These are phyloP conservation scores for Fusarium nematophilum DNA, from an alignment of 2,329 filamentous ascomycete genomes.

Conservation along the genomic window DNA sequence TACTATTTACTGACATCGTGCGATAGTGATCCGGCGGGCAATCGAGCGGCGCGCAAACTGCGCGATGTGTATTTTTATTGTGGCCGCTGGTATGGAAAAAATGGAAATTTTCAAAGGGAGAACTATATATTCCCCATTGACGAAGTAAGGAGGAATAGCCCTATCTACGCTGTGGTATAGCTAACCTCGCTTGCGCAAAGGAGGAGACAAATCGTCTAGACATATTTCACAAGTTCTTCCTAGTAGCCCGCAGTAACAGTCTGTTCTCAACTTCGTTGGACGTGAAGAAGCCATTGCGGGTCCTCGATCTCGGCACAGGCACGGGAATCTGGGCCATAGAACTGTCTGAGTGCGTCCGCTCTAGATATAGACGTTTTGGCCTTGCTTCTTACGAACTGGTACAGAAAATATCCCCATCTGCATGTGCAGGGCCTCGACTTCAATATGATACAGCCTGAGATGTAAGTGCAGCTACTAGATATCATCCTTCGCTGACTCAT, in stretches of 20 bases:
- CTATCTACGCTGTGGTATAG: background rate
- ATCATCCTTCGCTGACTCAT: background rate
- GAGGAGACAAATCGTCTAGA: slow-evolving; percentile 79
- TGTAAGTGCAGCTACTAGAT: slow-evolving; percentile 34
- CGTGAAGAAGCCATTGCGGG: slow-evolving; percentile 42
- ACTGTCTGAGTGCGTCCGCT: slow-evolving; percentile 17
- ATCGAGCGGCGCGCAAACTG: too few species aligned
- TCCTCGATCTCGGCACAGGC: too few species aligned
- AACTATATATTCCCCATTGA: slow-evolving; percentile 1
- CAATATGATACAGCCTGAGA: slow-evolving; percentile 41
- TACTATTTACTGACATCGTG: too few species aligned
- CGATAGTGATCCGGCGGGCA: too few species aligned
- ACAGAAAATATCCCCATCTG: slow-evolving; percentile 12
- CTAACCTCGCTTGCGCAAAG: slow-evolving; percentile 50
- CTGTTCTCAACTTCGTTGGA: slow-evolving; percentile 17
- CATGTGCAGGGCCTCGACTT: slow-evolving; percentile 42
- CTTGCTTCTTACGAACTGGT: background rate
- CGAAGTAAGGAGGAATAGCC: background rate
- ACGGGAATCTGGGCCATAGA: slow-evolving; percentile 68
- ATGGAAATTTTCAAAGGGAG: background rate
- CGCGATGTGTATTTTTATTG: background rate
- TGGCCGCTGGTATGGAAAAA: background rate
- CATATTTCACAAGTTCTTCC: slow-evolving; percentile 79
- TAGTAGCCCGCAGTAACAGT: slow-evolving; percentile 65
- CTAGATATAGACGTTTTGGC: background rate